These are phyloP conservation scores for Beauveria rudraprayagi DNA, from an alignment of 2,329 filamentous ascomycete species.

Conservation along the genomic window DNA sequence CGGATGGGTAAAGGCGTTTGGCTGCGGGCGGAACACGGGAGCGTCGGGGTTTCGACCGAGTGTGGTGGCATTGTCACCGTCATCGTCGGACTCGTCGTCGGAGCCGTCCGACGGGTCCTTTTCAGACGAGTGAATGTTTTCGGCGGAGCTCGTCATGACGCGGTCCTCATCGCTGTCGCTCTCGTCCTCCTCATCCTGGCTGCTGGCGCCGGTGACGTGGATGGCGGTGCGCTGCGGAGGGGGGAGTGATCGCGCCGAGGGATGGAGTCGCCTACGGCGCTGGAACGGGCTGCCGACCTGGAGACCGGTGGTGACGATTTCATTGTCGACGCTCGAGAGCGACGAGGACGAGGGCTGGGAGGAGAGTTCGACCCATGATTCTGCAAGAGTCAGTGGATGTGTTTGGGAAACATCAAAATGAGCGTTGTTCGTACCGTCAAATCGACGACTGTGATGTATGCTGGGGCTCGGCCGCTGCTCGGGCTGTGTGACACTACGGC, in stretches of 20 bases:
- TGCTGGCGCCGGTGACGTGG: slow-evolving; percentile 48
- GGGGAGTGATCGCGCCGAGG: slow-evolving; percentile 24
- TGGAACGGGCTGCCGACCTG: slow-evolving; percentile 60
- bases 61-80: slow-evolving; percentile 70
- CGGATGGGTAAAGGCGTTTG: slow-evolving; percentile 86
- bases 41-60: slow-evolving; percentile 53
- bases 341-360: slow-evolving; percentile 93
- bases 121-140: slow-evolving; percentile 36
- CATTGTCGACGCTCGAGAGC: slow-evolving; percentile 74
- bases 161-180: slow-evolving; percentile 67
- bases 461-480: slow-evolving; percentile 23
- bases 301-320: slow-evolving; percentile 85
- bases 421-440: slow-evolving; percentile 27
- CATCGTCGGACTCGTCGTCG: slow-evolving; percentile 44
- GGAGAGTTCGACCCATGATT: slow-evolving; percentile 93
- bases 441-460: slow-evolving; percentile 25
- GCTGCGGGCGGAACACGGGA: slow-evolving; percentile 69
- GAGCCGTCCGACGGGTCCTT: slow-evolving; percentile 35
- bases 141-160: slow-evolving; percentile 50
- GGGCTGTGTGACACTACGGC: slow-evolving; percentile 20
- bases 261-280: slow-evolving; percentile 46
- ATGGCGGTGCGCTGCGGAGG: slow-evolving; percentile 33
- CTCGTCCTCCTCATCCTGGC: slow-evolving; percentile 91
- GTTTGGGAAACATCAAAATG: slow-evolving; percentile 12
- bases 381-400: slow-evolving; percentile 36